Percentiles rank a stretch among this genome's conserved stretches.
These are phyloP conservation scores for Sordariomycetes sp. DNA, from an alignment of 2,329 filamentous ascomycete species.

Conservation along the genomic window DNA sequence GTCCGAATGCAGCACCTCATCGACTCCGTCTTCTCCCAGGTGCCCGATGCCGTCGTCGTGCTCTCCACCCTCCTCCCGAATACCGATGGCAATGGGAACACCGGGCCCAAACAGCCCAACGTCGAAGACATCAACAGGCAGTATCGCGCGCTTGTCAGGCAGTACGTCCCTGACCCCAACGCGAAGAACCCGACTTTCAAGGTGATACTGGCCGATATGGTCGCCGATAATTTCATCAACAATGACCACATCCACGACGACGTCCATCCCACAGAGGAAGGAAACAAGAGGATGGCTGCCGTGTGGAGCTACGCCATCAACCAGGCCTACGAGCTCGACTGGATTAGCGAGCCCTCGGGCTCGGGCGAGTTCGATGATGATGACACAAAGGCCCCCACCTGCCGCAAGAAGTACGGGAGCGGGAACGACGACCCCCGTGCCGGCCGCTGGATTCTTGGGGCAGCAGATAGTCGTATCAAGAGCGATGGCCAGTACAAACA, in stretches of 20 bases:
- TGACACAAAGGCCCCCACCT: background rate
- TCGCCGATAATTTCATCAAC: slow-evolving; percentile 9
- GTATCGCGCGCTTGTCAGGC: slow-evolving; percentile 11
- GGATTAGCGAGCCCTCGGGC: slow-evolving; percentile 6
- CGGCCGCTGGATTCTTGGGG: background rate
- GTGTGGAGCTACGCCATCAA: slow-evolving; percentile 18
- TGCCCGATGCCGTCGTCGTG: slow-evolving; percentile 8
- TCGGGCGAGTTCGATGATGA: slow-evolving; percentile 4
- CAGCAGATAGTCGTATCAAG: background rate
- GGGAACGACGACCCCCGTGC: slow-evolving; percentile 3
- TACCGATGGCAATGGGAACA: too few relatives aligned
- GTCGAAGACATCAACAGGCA: slow-evolving; percentile 20
- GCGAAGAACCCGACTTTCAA: slow-evolving; percentile 3
- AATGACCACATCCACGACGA: slow-evolving; percentile 19
- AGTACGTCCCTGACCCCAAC: background rate
- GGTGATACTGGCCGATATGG: slow-evolving; percentile 2
- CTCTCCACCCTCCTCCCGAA: slow-evolving; percentile 10
- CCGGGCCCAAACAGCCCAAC: slow-evolving; percentile 11
- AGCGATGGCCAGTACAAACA: slow-evolving; percentile 4
- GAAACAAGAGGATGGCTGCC: slow-evolving; percentile 26
- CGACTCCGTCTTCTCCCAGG: slow-evolving; percentile 7
- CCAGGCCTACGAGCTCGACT: slow-evolving; percentile 10
- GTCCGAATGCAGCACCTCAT: slow-evolving; percentile 9
- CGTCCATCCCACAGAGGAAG: slow-evolving; percentile 23
- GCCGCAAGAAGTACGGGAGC: background rate